phyloP scores from a whole-genome alignment of 2,329 filamentous ascomycete genomes.

The Alternaria angustiovoidea region DNA sequence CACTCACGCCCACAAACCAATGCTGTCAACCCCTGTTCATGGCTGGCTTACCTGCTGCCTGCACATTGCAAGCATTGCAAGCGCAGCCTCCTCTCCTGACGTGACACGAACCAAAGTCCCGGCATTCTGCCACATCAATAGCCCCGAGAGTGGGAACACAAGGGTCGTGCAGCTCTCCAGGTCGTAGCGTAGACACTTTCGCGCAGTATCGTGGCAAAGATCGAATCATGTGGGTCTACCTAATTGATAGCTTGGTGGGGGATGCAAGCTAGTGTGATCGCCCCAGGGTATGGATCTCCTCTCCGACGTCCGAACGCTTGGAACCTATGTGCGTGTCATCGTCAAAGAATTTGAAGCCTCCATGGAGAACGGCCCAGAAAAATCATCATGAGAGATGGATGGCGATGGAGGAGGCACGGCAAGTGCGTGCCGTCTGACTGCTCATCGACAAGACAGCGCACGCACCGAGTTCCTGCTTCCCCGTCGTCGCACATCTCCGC shows the following conservation, averaged over 20 bases:
- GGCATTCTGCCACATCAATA: conserved; percentile 6
- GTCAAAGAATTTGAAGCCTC: background rate
- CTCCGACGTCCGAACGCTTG: conserved; percentile 15
- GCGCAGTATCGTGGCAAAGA: conserved; percentile 12
- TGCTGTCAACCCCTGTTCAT: background rate
- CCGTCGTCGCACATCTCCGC: background rate
- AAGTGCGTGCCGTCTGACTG: conserved; percentile 5
- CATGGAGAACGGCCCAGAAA: background rate
- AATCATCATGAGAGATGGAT: background rate
- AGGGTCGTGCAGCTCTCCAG: conserved; percentile 3
- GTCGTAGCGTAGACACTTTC: background rate
- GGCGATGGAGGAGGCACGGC: background rate
- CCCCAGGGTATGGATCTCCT: conserved; percentile 18
- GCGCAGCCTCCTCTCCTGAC: conserved; percentile 4
- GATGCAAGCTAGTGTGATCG: conserved; percentile 1
- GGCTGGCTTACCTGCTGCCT: conserved; percentile 6
- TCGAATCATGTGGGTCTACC: conserved; percentile 1
- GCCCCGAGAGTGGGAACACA: conserved; percentile 1
- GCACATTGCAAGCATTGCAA: conserved; percentile 2
- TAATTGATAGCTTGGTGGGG: background rate
- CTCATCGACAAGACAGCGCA: background rate
- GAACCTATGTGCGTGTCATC: conserved; percentile 8
- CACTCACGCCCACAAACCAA: background rate
- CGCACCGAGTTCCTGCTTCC: background rate
- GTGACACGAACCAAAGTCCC: conserved; percentile 9